Percentiles rank a stretch among this genome's conserved stretches.
Conservation (phyloP, 306 rosid species). For the Casuarina cunninghamiana region DNA sequence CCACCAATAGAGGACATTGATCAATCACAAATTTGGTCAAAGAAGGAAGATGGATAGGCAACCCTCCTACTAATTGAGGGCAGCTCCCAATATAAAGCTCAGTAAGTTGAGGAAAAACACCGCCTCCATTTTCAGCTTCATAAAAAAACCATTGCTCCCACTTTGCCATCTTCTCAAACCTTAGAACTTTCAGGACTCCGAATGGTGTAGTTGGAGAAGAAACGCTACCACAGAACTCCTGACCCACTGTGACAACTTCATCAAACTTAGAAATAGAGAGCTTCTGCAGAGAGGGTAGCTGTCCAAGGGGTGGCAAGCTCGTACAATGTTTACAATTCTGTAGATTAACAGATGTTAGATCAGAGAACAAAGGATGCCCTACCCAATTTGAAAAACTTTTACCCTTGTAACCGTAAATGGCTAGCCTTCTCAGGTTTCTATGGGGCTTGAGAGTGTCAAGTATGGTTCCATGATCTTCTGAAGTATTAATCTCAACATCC, state of each 20-base stretch:
- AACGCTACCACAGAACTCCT: conserved; percentile 9
- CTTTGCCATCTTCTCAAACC: background rate
- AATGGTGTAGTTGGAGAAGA: background rate
- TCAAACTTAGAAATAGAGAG: conserved; percentile 10
- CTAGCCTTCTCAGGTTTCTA: background rate
- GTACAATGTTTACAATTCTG: background rate
- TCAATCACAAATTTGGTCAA: background rate
- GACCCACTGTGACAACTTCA: background rate
- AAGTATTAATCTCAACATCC: too few species aligned
- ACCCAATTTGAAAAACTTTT: background rate
- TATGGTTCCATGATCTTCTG: background rate
- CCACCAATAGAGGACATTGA: background rate
- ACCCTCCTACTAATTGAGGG: too few species aligned
- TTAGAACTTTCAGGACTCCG: background rate
- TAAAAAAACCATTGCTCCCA: background rate
- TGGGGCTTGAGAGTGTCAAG: background rate
- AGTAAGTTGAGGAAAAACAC: background rate
- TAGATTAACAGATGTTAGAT: background rate
- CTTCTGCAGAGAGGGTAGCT: conserved; percentile 7
- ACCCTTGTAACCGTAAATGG: background rate
- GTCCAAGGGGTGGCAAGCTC: too few species aligned
- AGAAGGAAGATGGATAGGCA: background rate
- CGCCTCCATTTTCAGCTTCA: background rate
- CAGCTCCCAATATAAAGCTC: background rate
- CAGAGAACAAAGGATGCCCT: conserved; percentile 12